Percentiles rank a stretch among this genome's conserved stretches.
Evolutionary conservation across 73 alveolate genomes (phyloP).

Genomic region (Paramecium tetraurelia): DNA sequence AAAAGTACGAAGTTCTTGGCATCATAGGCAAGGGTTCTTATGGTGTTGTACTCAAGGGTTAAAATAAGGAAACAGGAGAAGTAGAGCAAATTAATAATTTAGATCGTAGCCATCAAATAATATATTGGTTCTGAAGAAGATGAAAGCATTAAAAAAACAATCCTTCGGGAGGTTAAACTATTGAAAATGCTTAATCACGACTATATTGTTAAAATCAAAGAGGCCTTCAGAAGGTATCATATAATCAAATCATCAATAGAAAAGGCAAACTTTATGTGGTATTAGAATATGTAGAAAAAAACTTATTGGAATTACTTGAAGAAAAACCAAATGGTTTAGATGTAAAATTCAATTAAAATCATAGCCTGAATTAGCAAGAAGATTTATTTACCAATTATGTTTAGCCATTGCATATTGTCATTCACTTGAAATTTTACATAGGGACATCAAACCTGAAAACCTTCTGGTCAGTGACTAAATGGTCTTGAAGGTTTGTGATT

Average conservation of each 20-base stretch:
- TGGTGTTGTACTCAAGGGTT: conserved; percentile 73
- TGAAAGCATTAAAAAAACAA: conserved; percentile 89
- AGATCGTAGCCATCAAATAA: conserved; percentile 93
- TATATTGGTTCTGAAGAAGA: conserved; percentile 94
- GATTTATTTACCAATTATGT: conserved; percentile 63
- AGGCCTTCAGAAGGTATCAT: conserved; percentile 85
- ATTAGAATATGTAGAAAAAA: conserved; percentile 75
- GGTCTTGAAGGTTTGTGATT: conserved; percentile 58
- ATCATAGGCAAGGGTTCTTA: conserved; percentile 68
- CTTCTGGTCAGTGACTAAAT: conserved; percentile 47
- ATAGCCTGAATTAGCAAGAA: conserved; percentile 78
- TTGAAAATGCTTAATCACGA: conserved; percentile 84
- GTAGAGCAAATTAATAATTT: neutral
- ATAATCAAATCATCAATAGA: neutral
- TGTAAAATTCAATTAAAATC: neutral
- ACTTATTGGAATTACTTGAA: conserved; percentile 71
- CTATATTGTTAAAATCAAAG: conserved; percentile 91
- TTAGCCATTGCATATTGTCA: conserved; percentile 76
- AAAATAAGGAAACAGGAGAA: conserved; percentile 73
- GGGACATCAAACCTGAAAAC: conserved; percentile 92
- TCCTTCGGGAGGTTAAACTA: conserved; percentile 91
- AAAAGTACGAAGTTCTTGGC: conserved; percentile 7
- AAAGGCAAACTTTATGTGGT: conserved; percentile 77
- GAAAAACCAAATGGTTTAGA: conserved; percentile 78
- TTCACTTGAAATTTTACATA: conserved; percentile 73